phyloP scores from a whole-genome alignment of 129 eudicot genomes.

The Oenanthe sinensis region DNA sequence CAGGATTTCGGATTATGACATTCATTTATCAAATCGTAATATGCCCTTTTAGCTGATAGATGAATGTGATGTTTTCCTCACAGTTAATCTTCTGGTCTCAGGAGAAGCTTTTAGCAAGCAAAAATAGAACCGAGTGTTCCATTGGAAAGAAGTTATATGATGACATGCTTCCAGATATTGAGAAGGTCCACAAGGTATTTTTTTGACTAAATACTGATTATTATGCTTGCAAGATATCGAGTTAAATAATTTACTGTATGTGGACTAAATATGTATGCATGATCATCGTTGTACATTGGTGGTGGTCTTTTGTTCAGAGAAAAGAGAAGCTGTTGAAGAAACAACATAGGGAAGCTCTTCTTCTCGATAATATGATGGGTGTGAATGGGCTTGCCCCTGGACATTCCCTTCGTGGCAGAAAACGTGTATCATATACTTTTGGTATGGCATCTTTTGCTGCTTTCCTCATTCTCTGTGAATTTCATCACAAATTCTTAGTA shows the following conservation, averaged over 20 bases:
- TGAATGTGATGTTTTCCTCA: conserved; percentile 10
- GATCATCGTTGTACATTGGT: background rate
- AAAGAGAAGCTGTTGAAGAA: conserved; percentile 83
- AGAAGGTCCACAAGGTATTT: conserved; percentile 85
- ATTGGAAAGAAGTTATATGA: conserved; percentile 80
- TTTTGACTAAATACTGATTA: background rate
- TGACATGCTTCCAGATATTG: conserved; percentile 96
- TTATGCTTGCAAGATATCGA: background rate
- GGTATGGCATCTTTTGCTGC: conserved; percentile 40
- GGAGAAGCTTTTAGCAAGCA: conserved; percentile 89
- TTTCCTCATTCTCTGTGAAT: background rate
- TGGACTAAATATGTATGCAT: background rate
- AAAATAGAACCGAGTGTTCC: conserved; percentile 79
- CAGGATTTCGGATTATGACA: background rate
- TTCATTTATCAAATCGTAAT: background rate
- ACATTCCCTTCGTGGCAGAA: conserved; percentile 95
- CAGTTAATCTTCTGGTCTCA: conserved; percentile 21
- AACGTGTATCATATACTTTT: conserved; percentile 92
- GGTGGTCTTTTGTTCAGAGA: conserved; percentile 33
- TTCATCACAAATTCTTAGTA: background rate
- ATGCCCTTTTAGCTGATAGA: background rate
- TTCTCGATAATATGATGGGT: conserved; percentile 63
- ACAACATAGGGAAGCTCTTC: conserved; percentile 88
- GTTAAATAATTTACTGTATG: background rate
- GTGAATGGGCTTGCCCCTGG: conserved; percentile 73